Conservation (phyloP, 176 grass and related monocot species). For the Avena insularis region DNA sequence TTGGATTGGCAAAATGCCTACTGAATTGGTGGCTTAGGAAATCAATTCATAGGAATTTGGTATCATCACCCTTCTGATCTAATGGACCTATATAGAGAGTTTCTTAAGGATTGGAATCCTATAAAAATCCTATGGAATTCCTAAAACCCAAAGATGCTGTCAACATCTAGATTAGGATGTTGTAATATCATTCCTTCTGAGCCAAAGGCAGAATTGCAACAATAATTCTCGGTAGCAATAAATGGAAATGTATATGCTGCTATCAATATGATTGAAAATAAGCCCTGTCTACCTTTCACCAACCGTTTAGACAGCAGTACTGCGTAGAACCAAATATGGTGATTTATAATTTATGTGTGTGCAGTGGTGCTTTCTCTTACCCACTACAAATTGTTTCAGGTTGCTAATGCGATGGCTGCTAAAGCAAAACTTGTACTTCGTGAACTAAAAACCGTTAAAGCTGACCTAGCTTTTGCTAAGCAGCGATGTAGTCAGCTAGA, state of each 20-base stretch:
- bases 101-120: not conserved
- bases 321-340: conserved; percentile 24
- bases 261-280: conserved; percentile 21
- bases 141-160: not conserved
- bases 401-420: conserved; percentile 95
- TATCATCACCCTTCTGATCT: not conserved
- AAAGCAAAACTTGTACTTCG: conserved; percentile 93
- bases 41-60: not conserved
- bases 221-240: conserved; percentile 9
- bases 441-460: conserved; percentile 87
- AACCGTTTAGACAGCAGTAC: not conserved
- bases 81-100: not conserved
- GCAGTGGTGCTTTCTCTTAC: conserved; percentile 13
- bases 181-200: not conserved
- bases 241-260: not conserved
- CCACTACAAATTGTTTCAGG: conserved; percentile 53
- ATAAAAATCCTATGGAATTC: not conserved
- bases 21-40: not conserved
- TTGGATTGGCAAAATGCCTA: not conserved
- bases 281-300: not conserved
- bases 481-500: conserved; percentile 84
- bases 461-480: conserved; percentile 83
- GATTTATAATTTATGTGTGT: not conserved
- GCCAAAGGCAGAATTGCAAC: not conserved
- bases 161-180: conserved; percentile 4